Conservation (phyloP, 306 rosid genomes). For the Glycine latifolia region DNA sequence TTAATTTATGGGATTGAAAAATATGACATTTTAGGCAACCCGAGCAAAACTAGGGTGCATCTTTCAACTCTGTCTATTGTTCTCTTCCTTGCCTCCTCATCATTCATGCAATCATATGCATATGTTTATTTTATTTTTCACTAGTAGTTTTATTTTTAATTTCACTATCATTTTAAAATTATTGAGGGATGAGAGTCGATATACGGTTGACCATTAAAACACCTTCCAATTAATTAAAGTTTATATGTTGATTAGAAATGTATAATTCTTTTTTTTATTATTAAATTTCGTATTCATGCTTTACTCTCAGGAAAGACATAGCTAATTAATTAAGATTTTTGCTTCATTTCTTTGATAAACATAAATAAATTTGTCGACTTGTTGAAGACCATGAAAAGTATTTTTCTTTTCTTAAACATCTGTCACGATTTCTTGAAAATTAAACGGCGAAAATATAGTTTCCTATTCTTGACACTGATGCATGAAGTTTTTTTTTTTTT, state of each 20-base stretch:
- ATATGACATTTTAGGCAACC: conserved; percentile 27
- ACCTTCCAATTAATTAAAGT: not conserved
- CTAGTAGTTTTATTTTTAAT: not conserved
- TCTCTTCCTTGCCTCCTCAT: conserved; percentile 37
- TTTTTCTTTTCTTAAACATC: not conserved
- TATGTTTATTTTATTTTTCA: not conserved
- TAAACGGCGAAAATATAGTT: not conserved
- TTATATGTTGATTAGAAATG: not conserved
- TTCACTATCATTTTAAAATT: not conserved
- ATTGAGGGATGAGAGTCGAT: not conserved
- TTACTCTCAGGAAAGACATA: no score
- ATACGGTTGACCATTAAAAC: not conserved
- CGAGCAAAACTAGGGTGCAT: conserved; percentile 43
- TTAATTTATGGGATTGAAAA: not conserved
- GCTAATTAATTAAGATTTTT: not conserved
- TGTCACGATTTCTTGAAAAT: not conserved
- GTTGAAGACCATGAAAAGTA: not conserved
- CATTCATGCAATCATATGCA: conserved; percentile 35
- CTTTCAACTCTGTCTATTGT: conserved; percentile 37
- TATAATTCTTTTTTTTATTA: not conserved
- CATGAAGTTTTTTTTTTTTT: no score
- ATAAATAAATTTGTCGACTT: not conserved
- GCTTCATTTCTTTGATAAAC: not conserved
- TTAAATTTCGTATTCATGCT: not conserved
- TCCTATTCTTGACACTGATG: not conserved